Conservation (phyloP, 2,329 filamentous ascomycete genomes). For the Cladosporium cucumerinum region DNA sequence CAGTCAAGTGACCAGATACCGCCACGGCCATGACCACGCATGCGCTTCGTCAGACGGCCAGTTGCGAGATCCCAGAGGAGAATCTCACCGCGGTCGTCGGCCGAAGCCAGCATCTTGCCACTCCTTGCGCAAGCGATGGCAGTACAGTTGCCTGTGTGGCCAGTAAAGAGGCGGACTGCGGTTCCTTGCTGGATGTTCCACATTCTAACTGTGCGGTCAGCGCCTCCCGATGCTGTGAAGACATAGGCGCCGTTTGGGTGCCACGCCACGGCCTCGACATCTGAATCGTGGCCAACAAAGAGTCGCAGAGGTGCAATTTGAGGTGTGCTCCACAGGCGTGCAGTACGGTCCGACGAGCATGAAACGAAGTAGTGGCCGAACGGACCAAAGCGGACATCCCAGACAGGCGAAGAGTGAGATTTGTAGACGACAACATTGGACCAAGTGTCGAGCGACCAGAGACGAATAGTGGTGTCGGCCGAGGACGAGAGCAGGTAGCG, state of each 20-base stretch:
- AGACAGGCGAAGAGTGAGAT: slow-evolving; percentile 84
- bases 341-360: slow-evolving; percentile 83
- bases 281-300: slow-evolving; percentile 87
- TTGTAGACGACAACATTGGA: slow-evolving; percentile 92
- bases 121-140: slow-evolving; percentile 81
- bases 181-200: slow-evolving; percentile 88
- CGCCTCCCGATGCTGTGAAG: slow-evolving; percentile 73
- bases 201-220: slow-evolving; percentile 94
- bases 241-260: slow-evolving; percentile 92
- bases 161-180: slow-evolving; percentile 86
- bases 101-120: slow-evolving; percentile 86
- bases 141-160: slow-evolving; percentile 84
- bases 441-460: slow-evolving; percentile 93
- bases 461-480: slow-evolving; percentile 79
- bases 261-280: slow-evolving; percentile 88
- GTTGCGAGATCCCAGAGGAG: slow-evolving; percentile 92
- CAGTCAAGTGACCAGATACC: slow-evolving; percentile 93
- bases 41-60: slow-evolving; percentile 82
- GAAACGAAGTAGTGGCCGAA: slow-evolving; percentile 94
- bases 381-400: slow-evolving; percentile 84
- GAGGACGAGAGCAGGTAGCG: slow-evolving; percentile 84
- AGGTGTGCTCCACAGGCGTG: slow-evolving; percentile 87
- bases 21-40: slow-evolving; percentile 88
- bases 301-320: slow-evolving; percentile 85
- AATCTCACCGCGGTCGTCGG: slow-evolving; percentile 83